Evolutionary conservation across 768 basidiomycete species (phyloP).

Genomic region (Daedaleopsis nitida): DNA sequence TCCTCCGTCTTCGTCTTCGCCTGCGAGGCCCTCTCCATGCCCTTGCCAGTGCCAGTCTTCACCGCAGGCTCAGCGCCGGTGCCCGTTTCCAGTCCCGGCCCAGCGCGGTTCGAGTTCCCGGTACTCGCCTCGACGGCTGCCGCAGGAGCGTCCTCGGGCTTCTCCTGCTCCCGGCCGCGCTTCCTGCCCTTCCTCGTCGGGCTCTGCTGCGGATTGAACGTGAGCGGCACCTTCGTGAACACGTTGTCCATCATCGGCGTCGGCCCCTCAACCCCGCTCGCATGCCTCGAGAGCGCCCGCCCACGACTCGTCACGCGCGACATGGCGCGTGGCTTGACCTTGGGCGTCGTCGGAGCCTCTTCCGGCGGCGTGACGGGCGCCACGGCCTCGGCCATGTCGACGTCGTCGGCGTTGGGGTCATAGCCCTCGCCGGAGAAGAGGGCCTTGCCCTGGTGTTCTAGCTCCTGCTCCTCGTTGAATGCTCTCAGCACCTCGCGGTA

Average conservation of each 20-base stretch:
- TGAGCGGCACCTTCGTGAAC: conserved; percentile 19
- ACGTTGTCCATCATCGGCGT: conserved; percentile 10
- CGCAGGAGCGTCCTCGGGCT: no score
- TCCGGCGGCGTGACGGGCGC: conserved; percentile 36
- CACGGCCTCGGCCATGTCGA: background rate
- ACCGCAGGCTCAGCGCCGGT: no score
- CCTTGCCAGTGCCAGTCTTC: background rate
- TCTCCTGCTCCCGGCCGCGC: no score
- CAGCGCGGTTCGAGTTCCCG: no score
- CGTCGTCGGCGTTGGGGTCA: conserved; percentile 2
- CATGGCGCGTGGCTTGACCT: conserved; percentile 8
- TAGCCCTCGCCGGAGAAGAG: background rate
- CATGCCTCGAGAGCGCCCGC: conserved; percentile 2
- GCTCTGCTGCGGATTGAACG: conserved; percentile 5
- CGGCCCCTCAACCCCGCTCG: background rate
- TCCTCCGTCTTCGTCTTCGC: background rate
- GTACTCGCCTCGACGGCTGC: no score
- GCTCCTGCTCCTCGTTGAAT: conserved; percentile 12
- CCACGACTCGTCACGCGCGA: conserved; percentile 17
- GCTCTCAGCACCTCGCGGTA: conserved; percentile 49
- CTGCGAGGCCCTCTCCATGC: conserved; percentile 6
- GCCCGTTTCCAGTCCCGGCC: no score
- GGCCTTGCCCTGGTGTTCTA: background rate
- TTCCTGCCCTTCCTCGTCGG: conserved; percentile 12
- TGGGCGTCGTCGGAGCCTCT: conserved; percentile 41